phyloP scores from a whole-genome alignment of 495 filamentous ascomycete species.

The Diplogelasinospora grovesii region DNA sequence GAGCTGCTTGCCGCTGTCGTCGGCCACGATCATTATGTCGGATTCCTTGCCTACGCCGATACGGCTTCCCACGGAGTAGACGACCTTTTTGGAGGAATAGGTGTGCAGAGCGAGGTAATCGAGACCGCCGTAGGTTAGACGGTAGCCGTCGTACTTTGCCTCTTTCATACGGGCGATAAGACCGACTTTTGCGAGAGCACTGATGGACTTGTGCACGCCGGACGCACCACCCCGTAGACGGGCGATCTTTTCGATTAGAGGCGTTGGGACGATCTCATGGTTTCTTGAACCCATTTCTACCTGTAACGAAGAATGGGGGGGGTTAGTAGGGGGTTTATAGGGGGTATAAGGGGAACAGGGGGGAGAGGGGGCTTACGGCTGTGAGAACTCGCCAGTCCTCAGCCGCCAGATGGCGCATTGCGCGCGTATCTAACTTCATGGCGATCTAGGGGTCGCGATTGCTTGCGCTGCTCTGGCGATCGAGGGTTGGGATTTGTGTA shows the following conservation, averaged over 20 bases:
- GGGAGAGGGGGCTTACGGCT: conserved; percentile 54
- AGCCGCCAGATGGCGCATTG: conserved; percentile 79
- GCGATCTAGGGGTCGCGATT: too few relatives aligned
- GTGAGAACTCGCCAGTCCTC: conserved; percentile 96
- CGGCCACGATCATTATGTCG: conserved; percentile 89
- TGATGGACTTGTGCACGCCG: conserved; percentile 82
- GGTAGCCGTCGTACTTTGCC: conserved; percentile 95
- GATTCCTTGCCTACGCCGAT: conserved; percentile 96
- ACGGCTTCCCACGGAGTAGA: conserved; percentile 91
- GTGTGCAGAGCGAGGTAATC: conserved; percentile 94
- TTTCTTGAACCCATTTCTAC: conserved; percentile 91
- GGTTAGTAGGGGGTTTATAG: background rate
- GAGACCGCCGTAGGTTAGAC: conserved; percentile 91
- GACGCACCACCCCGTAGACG: conserved; percentile 68
- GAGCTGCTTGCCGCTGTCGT: conserved; percentile 53
- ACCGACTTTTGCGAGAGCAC: conserved; percentile 82
- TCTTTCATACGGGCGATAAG: conserved; percentile 91
- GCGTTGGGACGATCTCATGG: conserved; percentile 91
- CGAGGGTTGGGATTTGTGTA: too few relatives aligned
- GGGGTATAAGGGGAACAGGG: conserved; percentile 6
- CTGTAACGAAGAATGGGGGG: conserved; percentile 35
- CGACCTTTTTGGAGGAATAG: conserved; percentile 64
- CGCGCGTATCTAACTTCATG: conserved; percentile 92
- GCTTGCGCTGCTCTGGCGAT: too few relatives aligned
- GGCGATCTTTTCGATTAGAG: conserved; percentile 76